phyloP scores from a whole-genome alignment of 1,139 yeast species.

The Blastobotrys capitulatus region DNA sequence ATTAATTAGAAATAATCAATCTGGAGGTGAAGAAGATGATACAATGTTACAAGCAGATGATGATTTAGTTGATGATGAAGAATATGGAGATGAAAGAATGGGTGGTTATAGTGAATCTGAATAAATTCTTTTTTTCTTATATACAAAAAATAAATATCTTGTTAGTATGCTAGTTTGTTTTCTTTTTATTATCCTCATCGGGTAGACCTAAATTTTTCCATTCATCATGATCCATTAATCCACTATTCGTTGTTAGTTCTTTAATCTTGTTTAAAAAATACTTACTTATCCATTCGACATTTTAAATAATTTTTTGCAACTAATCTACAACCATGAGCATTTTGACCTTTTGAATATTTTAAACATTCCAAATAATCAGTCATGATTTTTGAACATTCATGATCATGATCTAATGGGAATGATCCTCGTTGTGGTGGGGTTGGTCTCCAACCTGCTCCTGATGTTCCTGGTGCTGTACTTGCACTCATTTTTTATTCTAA shows the following conservation, averaged over 20 bases:
- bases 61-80: conserved; percentile 5
- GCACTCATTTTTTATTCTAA: not conserved
- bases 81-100: conserved; percentile 3
- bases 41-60: not conserved
- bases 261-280: too few species aligned
- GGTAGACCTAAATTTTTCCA: conserved; percentile 88
- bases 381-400: conserved; percentile 77
- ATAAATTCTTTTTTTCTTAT: not conserved
- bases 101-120: not conserved
- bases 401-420: conserved; percentile 89
- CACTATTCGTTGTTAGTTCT: too few species aligned
- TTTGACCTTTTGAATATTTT: conserved; percentile 69
- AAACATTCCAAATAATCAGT: conserved; percentile 69
- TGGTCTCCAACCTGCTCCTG: conserved; percentile 41
- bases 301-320: conserved; percentile 75
- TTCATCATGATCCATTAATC: conserved; percentile 73
- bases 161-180: too few species aligned
- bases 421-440: conserved; percentile 97
- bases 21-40: not conserved
- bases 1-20: too few species aligned
- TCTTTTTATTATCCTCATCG: conserved; percentile 43
- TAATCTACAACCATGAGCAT: conserved; percentile 83
- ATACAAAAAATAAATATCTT: not conserved
- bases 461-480: conserved; percentile 8
- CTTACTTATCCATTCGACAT: conserved; percentile 83